phyloP scores from a whole-genome alignment of 495 filamentous ascomycete genomes.

The Chaetomium cochliodes region DNA sequence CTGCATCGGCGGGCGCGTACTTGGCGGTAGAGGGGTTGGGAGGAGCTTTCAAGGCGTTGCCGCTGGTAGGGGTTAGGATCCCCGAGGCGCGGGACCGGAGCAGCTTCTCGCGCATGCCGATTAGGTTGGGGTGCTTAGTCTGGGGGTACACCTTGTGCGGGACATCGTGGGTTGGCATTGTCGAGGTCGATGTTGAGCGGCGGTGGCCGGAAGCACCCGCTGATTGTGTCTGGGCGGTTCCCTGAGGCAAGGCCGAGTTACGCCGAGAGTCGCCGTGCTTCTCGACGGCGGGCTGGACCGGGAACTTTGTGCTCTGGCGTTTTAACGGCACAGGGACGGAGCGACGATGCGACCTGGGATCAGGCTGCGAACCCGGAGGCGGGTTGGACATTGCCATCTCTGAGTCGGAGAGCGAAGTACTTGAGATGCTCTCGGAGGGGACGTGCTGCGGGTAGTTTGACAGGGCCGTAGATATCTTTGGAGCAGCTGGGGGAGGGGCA shows the following conservation, averaged over 20 bases:
- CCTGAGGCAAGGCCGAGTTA: neutral
- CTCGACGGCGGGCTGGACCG: conserved; percentile 43
- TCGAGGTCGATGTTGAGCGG: conserved; percentile 19
- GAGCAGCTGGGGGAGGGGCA: conserved; percentile 38
- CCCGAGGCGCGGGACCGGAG: conserved; percentile 51
- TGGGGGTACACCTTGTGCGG: conserved; percentile 39
- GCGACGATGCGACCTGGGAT: conserved; percentile 23
- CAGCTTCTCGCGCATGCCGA: conserved; percentile 61
- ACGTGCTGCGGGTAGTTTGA: conserved; percentile 28
- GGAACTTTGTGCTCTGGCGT: conserved; percentile 24
- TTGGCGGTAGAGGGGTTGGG: conserved; percentile 27
- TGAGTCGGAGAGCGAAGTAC: conserved; percentile 22
- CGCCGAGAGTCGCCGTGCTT: conserved; percentile 28
- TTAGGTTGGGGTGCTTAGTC: conserved; percentile 52
- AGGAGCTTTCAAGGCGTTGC: conserved; percentile 24
- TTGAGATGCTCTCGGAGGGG: conserved; percentile 27
- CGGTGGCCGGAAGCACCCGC: conserved; percentile 6
- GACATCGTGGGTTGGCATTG: conserved; percentile 24
- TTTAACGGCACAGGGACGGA: conserved; percentile 26
- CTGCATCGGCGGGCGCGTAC: conserved; percentile 29
- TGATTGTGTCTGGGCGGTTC: neutral
- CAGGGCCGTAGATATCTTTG: conserved; percentile 37
- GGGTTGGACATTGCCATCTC: conserved; percentile 18
- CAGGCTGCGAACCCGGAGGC: conserved; percentile 22
- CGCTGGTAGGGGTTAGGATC: conserved; percentile 31